Percentiles rank a stretch among this genome's conserved stretches.
These are phyloP conservation scores for Calycina herbarum DNA, from an alignment of 2,329 filamentous ascomycete species.

Conservation along the genomic window DNA sequence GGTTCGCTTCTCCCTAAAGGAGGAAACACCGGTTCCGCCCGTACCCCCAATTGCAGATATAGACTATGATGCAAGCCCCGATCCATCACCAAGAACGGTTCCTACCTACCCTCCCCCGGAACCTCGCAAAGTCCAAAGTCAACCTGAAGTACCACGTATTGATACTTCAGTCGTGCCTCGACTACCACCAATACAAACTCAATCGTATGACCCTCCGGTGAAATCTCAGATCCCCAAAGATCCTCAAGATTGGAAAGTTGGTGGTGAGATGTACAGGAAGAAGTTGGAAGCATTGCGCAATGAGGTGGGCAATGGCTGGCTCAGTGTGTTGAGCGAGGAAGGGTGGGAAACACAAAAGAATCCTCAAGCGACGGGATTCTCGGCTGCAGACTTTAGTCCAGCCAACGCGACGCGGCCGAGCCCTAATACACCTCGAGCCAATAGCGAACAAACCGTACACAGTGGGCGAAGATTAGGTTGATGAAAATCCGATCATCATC, in stretches of 20 bases:
- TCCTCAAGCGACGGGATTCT: conserved; percentile 28
- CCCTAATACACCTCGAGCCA: conserved; percentile 33
- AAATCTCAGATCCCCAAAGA: conserved; percentile 30
- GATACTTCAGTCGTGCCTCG: conserved; percentile 33
- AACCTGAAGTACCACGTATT: conserved; percentile 32
- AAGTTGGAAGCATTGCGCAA: conserved; percentile 85
- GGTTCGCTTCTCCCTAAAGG: conserved; percentile 30
- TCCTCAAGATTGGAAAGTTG: conserved; percentile 61
- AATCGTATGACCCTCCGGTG: conserved; percentile 21
- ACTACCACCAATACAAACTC: conserved; percentile 33
- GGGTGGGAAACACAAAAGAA: conserved; percentile 51
- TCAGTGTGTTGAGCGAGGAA: conserved; percentile 83
- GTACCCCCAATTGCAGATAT: conserved; percentile 24
- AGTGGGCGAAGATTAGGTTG: conserved; percentile 38
- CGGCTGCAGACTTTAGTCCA: conserved; percentile 33
- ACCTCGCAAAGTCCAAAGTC: conserved; percentile 29
- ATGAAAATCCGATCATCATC: conserved; percentile 5
- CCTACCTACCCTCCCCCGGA: conserved; percentile 35
- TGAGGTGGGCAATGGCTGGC: conserved; percentile 83
- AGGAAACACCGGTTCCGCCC: conserved; percentile 20
- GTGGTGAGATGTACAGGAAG: conserved; percentile 78
- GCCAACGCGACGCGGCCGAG: conserved; percentile 33
- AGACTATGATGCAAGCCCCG: conserved; percentile 36
- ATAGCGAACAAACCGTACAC: conserved; percentile 38
- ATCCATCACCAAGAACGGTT: conserved; percentile 33